Evolutionary conservation across 1,284 basidiomycete genomes (phyloP).

Genomic region (Puccinia polysora): DNA sequence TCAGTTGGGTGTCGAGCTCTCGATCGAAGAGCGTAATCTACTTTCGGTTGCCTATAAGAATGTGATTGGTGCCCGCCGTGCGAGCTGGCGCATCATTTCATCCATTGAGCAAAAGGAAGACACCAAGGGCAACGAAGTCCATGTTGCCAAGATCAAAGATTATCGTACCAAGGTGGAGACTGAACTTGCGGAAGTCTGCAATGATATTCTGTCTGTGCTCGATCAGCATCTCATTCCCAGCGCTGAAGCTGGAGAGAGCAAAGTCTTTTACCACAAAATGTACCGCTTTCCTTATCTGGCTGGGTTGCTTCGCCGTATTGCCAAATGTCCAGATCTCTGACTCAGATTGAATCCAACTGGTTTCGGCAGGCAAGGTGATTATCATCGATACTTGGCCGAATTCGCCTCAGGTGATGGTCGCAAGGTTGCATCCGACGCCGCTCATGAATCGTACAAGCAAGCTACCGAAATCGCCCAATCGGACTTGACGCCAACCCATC

Average conservation of each 20-base stretch:
- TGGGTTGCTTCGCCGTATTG: too few species aligned
- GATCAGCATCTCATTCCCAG: conserved; percentile 53
- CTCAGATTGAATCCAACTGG: too few species aligned
- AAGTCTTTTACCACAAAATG: conserved; percentile 54
- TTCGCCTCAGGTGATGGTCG: conserved; percentile 55
- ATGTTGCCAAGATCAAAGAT: conserved; percentile 51
- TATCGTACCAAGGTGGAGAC: conserved; percentile 52
- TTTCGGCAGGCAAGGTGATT: conserved; percentile 56
- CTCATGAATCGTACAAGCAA: conserved; percentile 56
- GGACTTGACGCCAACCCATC: conserved; percentile 56
- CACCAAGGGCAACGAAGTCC: conserved; percentile 51
- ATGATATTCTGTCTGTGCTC: conserved; percentile 52
- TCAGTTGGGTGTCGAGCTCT: conserved; percentile 53
- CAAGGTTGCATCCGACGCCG: conserved; percentile 50
- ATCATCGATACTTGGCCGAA: conserved; percentile 58
- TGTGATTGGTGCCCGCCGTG: conserved; percentile 57
- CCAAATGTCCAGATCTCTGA: too few species aligned
- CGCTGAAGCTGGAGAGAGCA: conserved; percentile 52
- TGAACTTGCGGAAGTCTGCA: conserved; percentile 51
- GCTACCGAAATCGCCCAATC: conserved; percentile 55
- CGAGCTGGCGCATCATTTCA: conserved; percentile 57
- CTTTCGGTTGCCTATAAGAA: conserved; percentile 58
- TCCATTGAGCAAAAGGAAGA: conserved; percentile 58
- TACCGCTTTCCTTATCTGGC: conserved; percentile 20
- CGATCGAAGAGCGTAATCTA: conserved; percentile 57